Conservation (phyloP, 768 basidiomycete species). For the Phlebiopsis gigantea region DNA sequence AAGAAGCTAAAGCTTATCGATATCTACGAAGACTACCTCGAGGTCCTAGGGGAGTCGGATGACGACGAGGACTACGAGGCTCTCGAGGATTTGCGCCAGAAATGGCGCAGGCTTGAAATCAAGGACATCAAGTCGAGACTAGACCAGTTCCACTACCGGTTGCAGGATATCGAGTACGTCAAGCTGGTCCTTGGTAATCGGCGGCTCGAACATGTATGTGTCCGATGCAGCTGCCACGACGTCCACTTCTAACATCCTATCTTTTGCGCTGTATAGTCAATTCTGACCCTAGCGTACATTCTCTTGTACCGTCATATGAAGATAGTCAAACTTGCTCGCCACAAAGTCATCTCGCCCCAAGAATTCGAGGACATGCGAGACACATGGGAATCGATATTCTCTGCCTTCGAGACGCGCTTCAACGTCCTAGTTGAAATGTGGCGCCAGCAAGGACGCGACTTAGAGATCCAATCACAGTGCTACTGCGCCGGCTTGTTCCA, state of each 20-base stretch:
- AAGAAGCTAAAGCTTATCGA: constrained; percentile 5
- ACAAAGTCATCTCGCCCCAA: constrained; percentile 9
- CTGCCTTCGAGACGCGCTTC: constrained; percentile 17
- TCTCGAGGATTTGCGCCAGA: constrained; percentile 1
- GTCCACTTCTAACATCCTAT: too few relatives aligned
- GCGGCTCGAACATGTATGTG: constrained; percentile 9
- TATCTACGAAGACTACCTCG: constrained; percentile 4
- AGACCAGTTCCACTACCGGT: neutral
- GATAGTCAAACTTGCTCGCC: constrained; percentile 18
- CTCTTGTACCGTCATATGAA: constrained; percentile 19
- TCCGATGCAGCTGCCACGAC: neutral
- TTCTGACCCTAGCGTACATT: constrained; percentile 18
- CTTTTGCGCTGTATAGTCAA: constrained; percentile 5
- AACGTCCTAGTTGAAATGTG: constrained; percentile 17
- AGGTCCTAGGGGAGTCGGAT: neutral
- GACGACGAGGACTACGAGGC: constrained; percentile 5
- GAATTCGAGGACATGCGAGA: constrained; percentile 20
- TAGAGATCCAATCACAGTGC: constrained; percentile 14
- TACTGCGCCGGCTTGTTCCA: constrained; percentile 21
- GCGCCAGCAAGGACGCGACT: constrained; percentile 23
- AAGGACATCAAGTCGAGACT: constrained; percentile 6
- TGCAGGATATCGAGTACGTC: constrained; percentile 1
- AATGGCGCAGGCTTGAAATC: constrained; percentile 2
- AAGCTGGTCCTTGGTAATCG: neutral
- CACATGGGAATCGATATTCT: constrained; percentile 17